Evolutionary conservation across 768 basidiomycete species (phyloP), one percentile per base, ranked within the genome.

Genomic region (Royoungia palumana): DNA sequence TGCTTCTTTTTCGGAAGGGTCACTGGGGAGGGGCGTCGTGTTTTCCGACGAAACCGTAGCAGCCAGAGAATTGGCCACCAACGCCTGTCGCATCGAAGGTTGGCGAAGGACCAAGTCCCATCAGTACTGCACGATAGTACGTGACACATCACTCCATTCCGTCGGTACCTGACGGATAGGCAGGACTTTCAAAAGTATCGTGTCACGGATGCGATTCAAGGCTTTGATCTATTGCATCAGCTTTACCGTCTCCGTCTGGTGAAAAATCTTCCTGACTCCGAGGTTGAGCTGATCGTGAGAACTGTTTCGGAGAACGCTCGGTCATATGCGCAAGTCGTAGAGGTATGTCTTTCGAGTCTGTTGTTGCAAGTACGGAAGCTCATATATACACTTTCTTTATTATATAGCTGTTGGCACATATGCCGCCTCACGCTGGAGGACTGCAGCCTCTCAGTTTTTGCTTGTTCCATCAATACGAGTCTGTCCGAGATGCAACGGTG

Each of bases 91-190:
- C 30, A 92, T 98, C 34, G 96, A 98, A 61, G 94, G 87, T 8
- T 99, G 95, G 95, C 74, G 89, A 53, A 79, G 79, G 62, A 95
- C 90, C 5, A 82, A 80, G 54, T 83, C 80, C 46, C 96, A 97
- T 66, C 76, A 80, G 46, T 79, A 88, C 52, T 87, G 74, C 58
- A 76, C 82, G 47, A 69, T 72, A 67, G 94, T 94, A 55, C 53
- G 79, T 70, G 14, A 6, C 4, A 7, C 25, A 47, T 62, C 14
- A 11, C 21, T 25, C 40, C 16, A 16, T 5, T 19, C 17, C n/a
- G n/a, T 32, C 41, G 6, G 28, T 34, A 10, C 47, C 57, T 51
- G 9, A 65, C 44, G 48, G 25, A 32, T 30, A 22, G 44, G 35
- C 53, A 95, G 91, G 89, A 94, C 61, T 83, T 88, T 65, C 70